phyloP scores from a whole-genome alignment of 2,329 filamentous ascomycete species.

The Alternaria gansuensis region DNA sequence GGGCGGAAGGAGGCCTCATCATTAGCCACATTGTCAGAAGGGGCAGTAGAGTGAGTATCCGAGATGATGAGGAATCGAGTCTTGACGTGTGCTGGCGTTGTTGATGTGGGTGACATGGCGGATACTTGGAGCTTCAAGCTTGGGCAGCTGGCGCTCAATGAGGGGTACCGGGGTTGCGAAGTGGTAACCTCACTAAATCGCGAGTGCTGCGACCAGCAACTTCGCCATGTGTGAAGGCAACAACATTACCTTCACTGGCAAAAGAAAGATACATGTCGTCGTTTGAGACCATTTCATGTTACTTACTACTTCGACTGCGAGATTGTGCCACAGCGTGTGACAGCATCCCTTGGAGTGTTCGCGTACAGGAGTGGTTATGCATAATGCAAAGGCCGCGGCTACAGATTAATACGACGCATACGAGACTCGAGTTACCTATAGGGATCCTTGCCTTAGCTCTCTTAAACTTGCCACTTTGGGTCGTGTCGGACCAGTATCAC shows the following conservation, averaged over 20 bases:
- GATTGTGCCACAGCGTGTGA: neutral
- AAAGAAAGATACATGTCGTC: neutral
- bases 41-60: slow-evolving; percentile 52
- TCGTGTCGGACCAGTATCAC: slow-evolving; percentile 28
- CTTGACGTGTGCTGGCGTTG: slow-evolving; percentile 32
- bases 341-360: neutral
- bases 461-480: slow-evolving; percentile 6
- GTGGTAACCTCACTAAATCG: slow-evolving; percentile 2
- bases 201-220: neutral
- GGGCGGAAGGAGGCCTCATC: slow-evolving; percentile 32
- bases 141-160: slow-evolving; percentile 4
- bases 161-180: slow-evolving; percentile 12
- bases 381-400: neutral
- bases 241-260: neutral
- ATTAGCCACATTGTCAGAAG: slow-evolving; percentile 18
- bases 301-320: neutral
- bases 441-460: neutral
- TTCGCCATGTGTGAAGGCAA: neutral
- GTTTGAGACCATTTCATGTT: neutral
- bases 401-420: neutral
- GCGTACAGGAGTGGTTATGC: neutral
- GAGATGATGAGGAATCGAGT: slow-evolving; percentile 58
- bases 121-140: slow-evolving; percentile 8
- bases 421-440: neutral
- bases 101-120: slow-evolving; percentile 24